Evolutionary conservation across 129 eudicot species (phyloP).

Genomic region (Escallonia herrerae): DNA sequence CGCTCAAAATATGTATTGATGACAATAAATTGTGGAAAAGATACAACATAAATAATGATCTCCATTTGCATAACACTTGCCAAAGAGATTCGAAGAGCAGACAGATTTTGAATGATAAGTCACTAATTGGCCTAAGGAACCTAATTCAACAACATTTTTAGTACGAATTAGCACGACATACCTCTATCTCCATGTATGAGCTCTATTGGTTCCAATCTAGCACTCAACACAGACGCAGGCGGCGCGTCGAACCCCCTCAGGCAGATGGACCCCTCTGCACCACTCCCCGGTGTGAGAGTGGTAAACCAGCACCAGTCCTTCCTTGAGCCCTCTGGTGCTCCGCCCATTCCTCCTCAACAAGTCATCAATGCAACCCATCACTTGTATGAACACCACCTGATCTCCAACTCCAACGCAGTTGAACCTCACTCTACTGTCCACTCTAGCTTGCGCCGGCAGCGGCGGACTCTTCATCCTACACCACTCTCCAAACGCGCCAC

Average conservation of each 20-base stretch:
- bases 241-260: constrained; percentile 73
- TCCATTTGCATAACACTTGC: too few species aligned
- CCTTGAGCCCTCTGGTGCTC: constrained; percentile 60
- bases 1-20: too few species aligned
- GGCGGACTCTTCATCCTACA: constrained; percentile 67
- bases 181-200: too few species aligned
- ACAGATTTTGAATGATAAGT: too few species aligned
- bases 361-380: constrained; percentile 77
- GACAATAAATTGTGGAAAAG: too few species aligned
- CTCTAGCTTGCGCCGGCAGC: constrained; percentile 58
- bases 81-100: too few species aligned
- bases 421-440: constrained; percentile 73
- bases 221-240: constrained; percentile 78
- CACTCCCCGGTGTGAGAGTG: constrained; percentile 59
- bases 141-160: too few species aligned
- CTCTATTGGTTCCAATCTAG: constrained; percentile 12
- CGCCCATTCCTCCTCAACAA: constrained; percentile 66
- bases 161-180: too few species aligned
- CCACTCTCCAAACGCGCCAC: constrained; percentile 61
- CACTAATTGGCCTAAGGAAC: too few species aligned
- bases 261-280: constrained; percentile 69
- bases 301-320: constrained; percentile 70
- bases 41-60: too few species aligned
- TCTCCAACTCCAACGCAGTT: constrained; percentile 76
- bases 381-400: constrained; percentile 71